Evolutionary conservation across 1,284 basidiomycete species (phyloP).

Genomic region (Nidula niveotomentosa): DNA sequence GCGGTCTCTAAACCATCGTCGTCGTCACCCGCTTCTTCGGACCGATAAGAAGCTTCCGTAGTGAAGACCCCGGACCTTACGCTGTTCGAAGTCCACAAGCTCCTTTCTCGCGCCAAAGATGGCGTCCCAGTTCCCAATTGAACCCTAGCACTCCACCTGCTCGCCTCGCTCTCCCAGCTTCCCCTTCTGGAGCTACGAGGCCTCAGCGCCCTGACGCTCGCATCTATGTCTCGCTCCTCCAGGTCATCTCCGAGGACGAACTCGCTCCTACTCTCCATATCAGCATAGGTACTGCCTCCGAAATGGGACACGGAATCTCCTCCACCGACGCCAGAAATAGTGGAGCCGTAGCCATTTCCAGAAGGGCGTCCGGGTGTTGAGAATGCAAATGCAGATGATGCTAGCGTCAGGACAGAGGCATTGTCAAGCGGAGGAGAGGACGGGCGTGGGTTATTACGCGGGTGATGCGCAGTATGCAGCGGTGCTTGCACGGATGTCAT

Average conservation of each 20-base stretch:
- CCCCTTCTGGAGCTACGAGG: slow-evolving; percentile 78
- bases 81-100: slow-evolving; percentile 59
- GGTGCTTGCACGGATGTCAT: slow-evolving; percentile 69
- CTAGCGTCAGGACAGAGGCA: slow-evolving; percentile 89
- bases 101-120: slow-evolving; percentile 47
- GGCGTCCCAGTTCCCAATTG: slow-evolving; percentile 44
- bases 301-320: slow-evolving; percentile 75
- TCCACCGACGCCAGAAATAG: slow-evolving; percentile 47
- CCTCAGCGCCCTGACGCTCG: slow-evolving; percentile 76
- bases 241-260: slow-evolving; percentile 60
- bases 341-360: slow-evolving; percentile 38
- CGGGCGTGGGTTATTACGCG: slow-evolving; percentile 92
- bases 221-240: slow-evolving; percentile 70
- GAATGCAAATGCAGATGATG: slow-evolving; percentile 86
- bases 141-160: slow-evolving; percentile 79
- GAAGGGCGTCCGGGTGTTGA: slow-evolving; percentile 40
- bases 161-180: slow-evolving; percentile 83
- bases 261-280: slow-evolving; percentile 67
- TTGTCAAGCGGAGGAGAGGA: slow-evolving; percentile 89
- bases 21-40: slow-evolving; percentile 9
- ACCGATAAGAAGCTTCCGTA: slow-evolving; percentile 27
- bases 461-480: slow-evolving; percentile 87
- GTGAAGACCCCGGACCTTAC: slow-evolving; percentile 52
- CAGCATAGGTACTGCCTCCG: slow-evolving; percentile 52
- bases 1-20: slow-evolving; percentile 1